Evolutionary conservation across 352 stramenopile species (phyloP), one percentile per base, ranked within the genome.

Genomic region (Phytophthora melonis): DNA sequence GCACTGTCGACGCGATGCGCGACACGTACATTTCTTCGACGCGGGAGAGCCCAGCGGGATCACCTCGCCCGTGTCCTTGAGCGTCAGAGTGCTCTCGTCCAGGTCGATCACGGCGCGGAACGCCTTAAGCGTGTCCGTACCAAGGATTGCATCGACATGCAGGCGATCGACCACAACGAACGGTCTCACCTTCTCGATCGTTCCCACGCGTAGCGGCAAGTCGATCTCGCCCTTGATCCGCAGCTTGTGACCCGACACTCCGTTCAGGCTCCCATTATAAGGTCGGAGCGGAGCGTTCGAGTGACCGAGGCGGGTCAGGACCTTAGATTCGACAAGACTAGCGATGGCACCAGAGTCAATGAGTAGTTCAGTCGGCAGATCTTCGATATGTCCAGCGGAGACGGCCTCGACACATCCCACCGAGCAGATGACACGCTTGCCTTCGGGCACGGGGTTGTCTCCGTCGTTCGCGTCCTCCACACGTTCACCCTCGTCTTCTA

Each of bases 71-170:
- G 41, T 49, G 1, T 25, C 18, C 16, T 55, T 66, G 1, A 66
- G n/a, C 16, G 43, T 49, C 58, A 66, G 57, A 2, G 3, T 47
- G 7, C n/a, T 27, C 13, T 57, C 43, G 3, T 27, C 18, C 16
- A 65, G 21, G 5, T 66, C 58, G 6, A 66, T 66, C 8, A 66
- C 43, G 8, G 58, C 27, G 7, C 27, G 13, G 16, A 66, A 57
- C 2, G 14, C 43, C 1, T 19, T n/a, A 5, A 57, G 23, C 3
- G 18, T 27, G 43, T 65, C 58, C 9, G 21, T 27, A 3, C 58
- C 58, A 0, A 65, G 25, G 18, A 57, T 56, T 0, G 41, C 45
- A n/a, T 66, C 25, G 1, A 23, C 16, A n/a, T 49, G 23, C 25
- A 66, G 7, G 18, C 36, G 14, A 0, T 66, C 58, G 9, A 45